Evolutionary conservation across 164 flowering plant species (phyloP).

Genomic region (Kalanchoe fedtschenkoi): DNA sequence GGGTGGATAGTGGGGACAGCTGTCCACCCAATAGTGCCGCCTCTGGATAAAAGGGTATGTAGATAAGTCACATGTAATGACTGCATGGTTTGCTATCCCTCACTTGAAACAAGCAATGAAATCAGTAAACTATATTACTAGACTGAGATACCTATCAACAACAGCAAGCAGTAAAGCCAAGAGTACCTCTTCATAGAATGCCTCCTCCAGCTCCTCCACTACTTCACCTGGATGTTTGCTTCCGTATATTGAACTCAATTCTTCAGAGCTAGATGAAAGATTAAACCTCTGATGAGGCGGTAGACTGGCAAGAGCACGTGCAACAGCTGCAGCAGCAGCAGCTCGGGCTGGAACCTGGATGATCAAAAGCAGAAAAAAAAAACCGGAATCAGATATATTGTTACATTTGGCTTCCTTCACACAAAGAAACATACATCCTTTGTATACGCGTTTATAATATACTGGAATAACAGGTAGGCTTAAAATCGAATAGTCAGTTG

Average conservation of each 20-base stretch:
- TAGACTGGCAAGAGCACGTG: constrained; percentile 79
- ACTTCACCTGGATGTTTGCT: constrained; percentile 37
- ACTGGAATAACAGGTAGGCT: not conserved
- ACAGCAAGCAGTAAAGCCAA: constrained; percentile 3
- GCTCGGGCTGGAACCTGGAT: constrained; percentile 91
- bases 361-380: not conserved
- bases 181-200: constrained; percentile 79
- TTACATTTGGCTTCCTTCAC: too few species aligned
- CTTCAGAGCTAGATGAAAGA: constrained; percentile 72
- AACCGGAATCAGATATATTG: not conserved
- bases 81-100: too few species aligned
- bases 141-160: not conserved
- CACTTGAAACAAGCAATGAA: not conserved
- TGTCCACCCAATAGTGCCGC: too few species aligned
- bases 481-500: constrained; percentile 1
- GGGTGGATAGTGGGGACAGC: too few species aligned
- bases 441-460: not conserved
- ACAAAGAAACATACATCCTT: not conserved
- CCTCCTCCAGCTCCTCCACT: constrained; percentile 78
- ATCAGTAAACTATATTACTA: not conserved
- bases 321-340: constrained; percentile 93
- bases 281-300: constrained; percentile 73
- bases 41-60: too few species aligned
- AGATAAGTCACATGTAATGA: too few species aligned
- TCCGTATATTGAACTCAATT: constrained; percentile 83